phyloP scores from a whole-genome alignment of 73 alveolate species.

The Uronychia binucleata region DNA sequence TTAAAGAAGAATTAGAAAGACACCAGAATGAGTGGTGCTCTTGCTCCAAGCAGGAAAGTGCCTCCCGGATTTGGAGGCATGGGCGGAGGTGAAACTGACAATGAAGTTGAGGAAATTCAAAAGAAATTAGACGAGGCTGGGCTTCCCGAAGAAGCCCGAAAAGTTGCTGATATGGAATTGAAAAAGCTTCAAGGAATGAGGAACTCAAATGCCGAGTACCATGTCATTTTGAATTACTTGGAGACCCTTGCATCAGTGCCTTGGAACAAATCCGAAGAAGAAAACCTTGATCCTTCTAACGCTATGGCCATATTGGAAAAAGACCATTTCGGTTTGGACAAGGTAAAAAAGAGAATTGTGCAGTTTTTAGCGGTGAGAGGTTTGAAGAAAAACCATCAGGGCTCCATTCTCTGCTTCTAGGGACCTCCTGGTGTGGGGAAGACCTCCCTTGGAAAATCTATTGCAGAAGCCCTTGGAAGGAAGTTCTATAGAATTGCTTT shows the following conservation, averaged over 20 bases:
- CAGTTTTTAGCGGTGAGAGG: constrained; percentile 89
- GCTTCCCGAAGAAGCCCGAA: constrained; percentile 80
- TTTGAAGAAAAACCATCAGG: constrained; percentile 73
- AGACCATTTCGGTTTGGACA: constrained; percentile 94
- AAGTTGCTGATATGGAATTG: constrained; percentile 68
- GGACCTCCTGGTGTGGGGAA: constrained; percentile 99
- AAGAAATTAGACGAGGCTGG: constrained; percentile 53
- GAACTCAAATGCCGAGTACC: constrained; percentile 69
- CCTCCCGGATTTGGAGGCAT: constrained; percentile 18
- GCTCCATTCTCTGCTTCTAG: constrained; percentile 86
- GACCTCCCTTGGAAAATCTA: constrained; percentile 94
- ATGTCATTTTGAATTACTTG: constrained; percentile 74
- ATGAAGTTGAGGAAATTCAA: constrained; percentile 59
- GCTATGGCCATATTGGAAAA: constrained; percentile 71
- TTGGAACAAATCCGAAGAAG: constrained; percentile 71
- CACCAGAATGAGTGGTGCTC: too few species aligned
- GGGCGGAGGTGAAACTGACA: constrained; percentile 38
- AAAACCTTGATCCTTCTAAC: constrained; percentile 66
- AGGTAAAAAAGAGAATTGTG: constrained; percentile 91
- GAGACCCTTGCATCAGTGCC: constrained; percentile 78
- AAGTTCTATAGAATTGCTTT: constrained; percentile 91
- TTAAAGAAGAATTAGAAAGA: too few species aligned
- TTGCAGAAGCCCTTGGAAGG: constrained; percentile 91
- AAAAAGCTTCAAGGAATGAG: constrained; percentile 57
- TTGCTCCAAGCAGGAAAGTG: background rate